Evolutionary conservation across 139 green algal species (phyloP).

Genomic region (Closterium sp.): DNA sequence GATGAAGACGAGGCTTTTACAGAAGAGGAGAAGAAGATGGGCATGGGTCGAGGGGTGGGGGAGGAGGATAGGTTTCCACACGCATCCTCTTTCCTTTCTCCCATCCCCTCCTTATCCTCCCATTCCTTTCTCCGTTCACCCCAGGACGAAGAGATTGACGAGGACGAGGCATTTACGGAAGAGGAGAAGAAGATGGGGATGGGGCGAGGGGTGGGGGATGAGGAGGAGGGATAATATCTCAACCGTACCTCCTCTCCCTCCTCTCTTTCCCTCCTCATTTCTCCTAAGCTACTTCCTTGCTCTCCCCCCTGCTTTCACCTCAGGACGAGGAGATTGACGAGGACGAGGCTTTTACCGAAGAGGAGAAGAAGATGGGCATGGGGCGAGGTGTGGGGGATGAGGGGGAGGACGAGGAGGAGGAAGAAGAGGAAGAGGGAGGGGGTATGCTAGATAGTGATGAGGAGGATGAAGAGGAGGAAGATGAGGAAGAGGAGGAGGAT

Average conservation of each 20-base stretch:
- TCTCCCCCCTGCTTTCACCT: background rate
- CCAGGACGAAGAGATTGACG: background rate
- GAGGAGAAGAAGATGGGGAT: background rate
- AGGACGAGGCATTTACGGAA: background rate
- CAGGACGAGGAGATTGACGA: slow-evolving; percentile 96
- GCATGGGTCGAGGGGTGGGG: background rate
- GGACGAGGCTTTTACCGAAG: slow-evolving; percentile 83
- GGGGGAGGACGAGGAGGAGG: slow-evolving; percentile 47
- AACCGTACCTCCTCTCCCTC: too few species aligned
- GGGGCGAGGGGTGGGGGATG: too few species aligned
- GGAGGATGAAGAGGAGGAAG: slow-evolving; percentile 46
- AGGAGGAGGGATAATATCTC: too few species aligned
- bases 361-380: slow-evolving; percentile 80
- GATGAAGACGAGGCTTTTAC: too few species aligned
- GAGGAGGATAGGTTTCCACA: background rate
- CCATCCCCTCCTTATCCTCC: background rate
- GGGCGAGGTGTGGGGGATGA: slow-evolving; percentile 60
- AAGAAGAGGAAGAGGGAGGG: slow-evolving; percentile 53
- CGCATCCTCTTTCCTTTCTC: background rate
- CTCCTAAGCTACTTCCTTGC: too few species aligned
- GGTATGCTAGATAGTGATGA: slow-evolving; percentile 56
- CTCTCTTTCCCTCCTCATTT: too few species aligned
- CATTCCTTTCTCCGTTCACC: too few species aligned
- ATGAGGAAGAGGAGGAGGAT: slow-evolving; percentile 40
- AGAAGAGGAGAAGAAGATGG: too few species aligned